Percentiles rank a stretch among this genome's conserved stretches.
These are phyloP conservation scores for Lipomyces oligophaga DNA, from an alignment of 805 yeast species.

Conservation along the genomic window DNA sequence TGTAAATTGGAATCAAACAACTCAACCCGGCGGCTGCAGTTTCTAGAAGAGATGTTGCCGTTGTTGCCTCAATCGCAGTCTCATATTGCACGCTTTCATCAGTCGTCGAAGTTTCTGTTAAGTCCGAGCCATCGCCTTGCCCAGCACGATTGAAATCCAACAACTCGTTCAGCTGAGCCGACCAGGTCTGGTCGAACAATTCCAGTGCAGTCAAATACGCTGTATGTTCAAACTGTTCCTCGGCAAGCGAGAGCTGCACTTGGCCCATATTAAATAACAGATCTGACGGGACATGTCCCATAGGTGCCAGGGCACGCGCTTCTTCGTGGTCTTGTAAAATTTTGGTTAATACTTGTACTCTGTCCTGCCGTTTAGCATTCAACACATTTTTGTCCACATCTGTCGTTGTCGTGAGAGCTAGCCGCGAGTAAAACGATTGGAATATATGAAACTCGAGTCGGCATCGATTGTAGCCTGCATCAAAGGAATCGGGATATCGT, in stretches of 20 bases:
- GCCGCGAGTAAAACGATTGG: slow-evolving; percentile 17
- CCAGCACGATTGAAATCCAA: too few species aligned
- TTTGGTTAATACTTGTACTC: slow-evolving; percentile 5
- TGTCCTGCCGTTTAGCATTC: slow-evolving; percentile 11
- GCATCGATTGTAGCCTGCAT: slow-evolving; percentile 25
- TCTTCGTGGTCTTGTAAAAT: slow-evolving; percentile 20
- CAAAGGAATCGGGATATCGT: slow-evolving; percentile 16
- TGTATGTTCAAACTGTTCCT: slow-evolving; percentile 18
- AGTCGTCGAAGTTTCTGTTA: too few species aligned
- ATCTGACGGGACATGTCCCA: slow-evolving; percentile 15
- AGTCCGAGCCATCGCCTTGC: too few species aligned
- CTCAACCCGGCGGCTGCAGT: slow-evolving; percentile 25
- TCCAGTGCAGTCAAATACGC: slow-evolving; percentile 17
- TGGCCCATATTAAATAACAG: slow-evolving; percentile 26
- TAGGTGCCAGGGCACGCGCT: slow-evolving; percentile 9
- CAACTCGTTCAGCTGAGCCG: slow-evolving; percentile 17
- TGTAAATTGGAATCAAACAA: slow-evolving; percentile 26
- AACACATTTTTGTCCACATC: not conserved
- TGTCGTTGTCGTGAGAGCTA: slow-evolving; percentile 3
- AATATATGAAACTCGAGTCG: slow-evolving; percentile 24
- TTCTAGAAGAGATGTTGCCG: slow-evolving; percentile 22
- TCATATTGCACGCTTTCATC: too few species aligned
- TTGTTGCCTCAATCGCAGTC: slow-evolving; percentile 26
- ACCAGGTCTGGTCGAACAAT: slow-evolving; percentile 22
- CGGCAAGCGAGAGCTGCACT: slow-evolving; percentile 25